phyloP scores from a whole-genome alignment of 495 filamentous ascomycete genomes.

The Symbiotaphrina buchneri region DNA sequence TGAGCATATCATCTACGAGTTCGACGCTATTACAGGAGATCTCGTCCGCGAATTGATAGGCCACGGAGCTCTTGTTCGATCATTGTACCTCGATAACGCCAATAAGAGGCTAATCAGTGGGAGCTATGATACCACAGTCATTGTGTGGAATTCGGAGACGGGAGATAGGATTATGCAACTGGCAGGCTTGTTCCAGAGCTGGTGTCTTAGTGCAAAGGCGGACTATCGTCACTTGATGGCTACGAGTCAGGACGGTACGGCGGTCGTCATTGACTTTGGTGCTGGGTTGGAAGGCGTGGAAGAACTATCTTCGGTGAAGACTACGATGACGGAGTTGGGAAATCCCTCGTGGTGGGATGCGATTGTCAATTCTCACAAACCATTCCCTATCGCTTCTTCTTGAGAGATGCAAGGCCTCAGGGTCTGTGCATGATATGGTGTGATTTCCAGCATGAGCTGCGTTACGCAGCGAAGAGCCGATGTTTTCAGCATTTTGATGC shows the following conservation, averaged over 20 bases:
- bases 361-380: too few species aligned
- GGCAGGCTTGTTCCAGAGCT: slow-evolving; percentile 78
- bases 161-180: slow-evolving; percentile 54
- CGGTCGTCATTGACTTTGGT: slow-evolving; percentile 79
- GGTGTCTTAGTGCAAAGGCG: slow-evolving; percentile 87
- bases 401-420: too few species aligned
- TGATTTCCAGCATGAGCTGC: too few species aligned
- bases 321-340: too few species aligned
- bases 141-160: slow-evolving; percentile 65
- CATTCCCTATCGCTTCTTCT: too few species aligned
- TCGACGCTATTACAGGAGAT: slow-evolving; percentile 75
- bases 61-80: slow-evolving; percentile 64
- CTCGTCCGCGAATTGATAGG: slow-evolving; percentile 54
- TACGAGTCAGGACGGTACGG: slow-evolving; percentile 79
- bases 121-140: slow-evolving; percentile 85
- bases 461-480: too few species aligned
- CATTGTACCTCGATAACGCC: slow-evolving; percentile 63
- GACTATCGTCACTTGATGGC: slow-evolving; percentile 86
- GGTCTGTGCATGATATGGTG: too few species aligned
- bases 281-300: slow-evolving; percentile 11
- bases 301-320: too few species aligned
- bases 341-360: too few species aligned
- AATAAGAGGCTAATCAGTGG: slow-evolving; percentile 73
- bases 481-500: too few species aligned
- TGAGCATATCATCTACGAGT: slow-evolving; percentile 81